Percentiles rank a stretch among this genome's conserved stretches.
Conservation (phyloP, 495 filamentous ascomycete genomes). For the Acidomyces sp. region DNA sequence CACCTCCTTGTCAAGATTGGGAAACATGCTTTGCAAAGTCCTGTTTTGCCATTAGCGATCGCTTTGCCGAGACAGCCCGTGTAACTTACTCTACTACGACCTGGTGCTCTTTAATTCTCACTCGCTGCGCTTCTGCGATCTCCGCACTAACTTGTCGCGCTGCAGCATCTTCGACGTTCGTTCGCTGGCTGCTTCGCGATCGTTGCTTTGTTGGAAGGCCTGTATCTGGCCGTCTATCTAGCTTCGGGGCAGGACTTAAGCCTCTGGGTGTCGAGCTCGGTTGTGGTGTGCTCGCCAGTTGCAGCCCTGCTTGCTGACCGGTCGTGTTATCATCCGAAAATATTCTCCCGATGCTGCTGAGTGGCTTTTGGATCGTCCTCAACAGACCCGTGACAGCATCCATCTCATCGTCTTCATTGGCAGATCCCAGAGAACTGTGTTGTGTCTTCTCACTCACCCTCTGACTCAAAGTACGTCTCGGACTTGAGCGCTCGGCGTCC, state of each 20-base stretch:
- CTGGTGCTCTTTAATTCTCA: slow-evolving; percentile 73
- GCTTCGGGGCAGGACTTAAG: slow-evolving; percentile 40
- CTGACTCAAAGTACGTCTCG: slow-evolving; percentile 31
- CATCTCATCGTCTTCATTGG: slow-evolving; percentile 50
- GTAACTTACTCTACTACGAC: slow-evolving; percentile 63
- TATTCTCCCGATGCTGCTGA: slow-evolving; percentile 92
- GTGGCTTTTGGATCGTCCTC: slow-evolving; percentile 77
- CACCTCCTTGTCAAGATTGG: slow-evolving; percentile 74
- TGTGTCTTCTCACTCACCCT: slow-evolving; percentile 31
- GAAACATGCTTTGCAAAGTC: slow-evolving; percentile 85
- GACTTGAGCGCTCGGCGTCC: slow-evolving; percentile 41
- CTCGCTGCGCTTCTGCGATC: slow-evolving; percentile 71
- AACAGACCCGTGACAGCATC: slow-evolving; percentile 77
- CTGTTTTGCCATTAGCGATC: slow-evolving; percentile 19
- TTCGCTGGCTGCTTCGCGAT: slow-evolving; percentile 35
- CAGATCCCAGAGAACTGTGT: slow-evolving; percentile 25
- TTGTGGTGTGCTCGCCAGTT: slow-evolving; percentile 46
- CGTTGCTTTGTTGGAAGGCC: slow-evolving; percentile 23
- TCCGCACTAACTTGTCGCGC: slow-evolving; percentile 88
- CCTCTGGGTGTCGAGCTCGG: slow-evolving; percentile 41
- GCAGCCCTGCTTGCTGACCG: slow-evolving; percentile 23
- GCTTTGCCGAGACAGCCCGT: not conserved
- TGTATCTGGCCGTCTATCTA: slow-evolving; percentile 33
- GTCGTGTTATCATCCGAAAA: slow-evolving; percentile 63
- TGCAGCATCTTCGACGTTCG: slow-evolving; percentile 82